Percentiles rank a stretch among this genome's conserved stretches.
Evolutionary conservation across 192 early-diverging fungal species (phyloP).

Genomic region (Umbelopsis sp.): DNA sequence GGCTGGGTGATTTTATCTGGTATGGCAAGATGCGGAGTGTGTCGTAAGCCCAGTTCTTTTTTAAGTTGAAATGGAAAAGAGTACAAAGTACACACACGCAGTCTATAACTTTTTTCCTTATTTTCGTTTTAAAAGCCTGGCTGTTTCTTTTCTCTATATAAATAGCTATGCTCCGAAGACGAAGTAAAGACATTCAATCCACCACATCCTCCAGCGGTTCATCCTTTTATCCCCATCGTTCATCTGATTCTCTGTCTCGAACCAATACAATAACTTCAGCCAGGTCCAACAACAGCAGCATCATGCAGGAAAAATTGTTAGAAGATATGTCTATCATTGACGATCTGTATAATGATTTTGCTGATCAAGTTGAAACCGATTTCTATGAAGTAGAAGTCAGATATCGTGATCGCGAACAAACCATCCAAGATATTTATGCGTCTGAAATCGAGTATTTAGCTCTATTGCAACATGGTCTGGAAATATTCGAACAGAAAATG

Average conservation of each 20-base stretch:
- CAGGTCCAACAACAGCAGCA: not conserved
- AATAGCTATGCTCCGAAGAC: conserved; percentile 7
- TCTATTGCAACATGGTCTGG: not conserved
- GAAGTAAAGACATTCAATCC: conserved; percentile 6
- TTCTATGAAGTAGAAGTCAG: conserved; percentile 20
- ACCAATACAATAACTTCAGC: not conserved
- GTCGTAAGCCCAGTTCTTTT: not conserved
- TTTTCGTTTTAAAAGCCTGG: not conserved
- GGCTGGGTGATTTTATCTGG: too few species aligned
- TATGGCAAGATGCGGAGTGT: conserved; percentile 20
- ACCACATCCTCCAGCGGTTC: not conserved
- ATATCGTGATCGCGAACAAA: conserved; percentile 20
- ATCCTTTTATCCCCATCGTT: not conserved
- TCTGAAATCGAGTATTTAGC: conserved; percentile 21
- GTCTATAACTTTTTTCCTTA: conserved; percentile 13
- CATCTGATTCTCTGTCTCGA: not conserved
- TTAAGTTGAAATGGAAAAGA: conserved; percentile 11
- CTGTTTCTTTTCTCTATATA: conserved; percentile 11
- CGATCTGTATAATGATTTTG: conserved; percentile 25
- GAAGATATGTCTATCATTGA: conserved; percentile 31
- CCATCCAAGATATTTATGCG: conserved; percentile 6
- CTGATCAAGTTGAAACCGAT: conserved; percentile 5
- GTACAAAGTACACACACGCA: not conserved
- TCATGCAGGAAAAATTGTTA: conserved; percentile 17
- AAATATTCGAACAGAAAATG: not conserved